phyloP scores from a whole-genome alignment of 73 alveolate species.

The Paramecium primaurelia region DNA sequence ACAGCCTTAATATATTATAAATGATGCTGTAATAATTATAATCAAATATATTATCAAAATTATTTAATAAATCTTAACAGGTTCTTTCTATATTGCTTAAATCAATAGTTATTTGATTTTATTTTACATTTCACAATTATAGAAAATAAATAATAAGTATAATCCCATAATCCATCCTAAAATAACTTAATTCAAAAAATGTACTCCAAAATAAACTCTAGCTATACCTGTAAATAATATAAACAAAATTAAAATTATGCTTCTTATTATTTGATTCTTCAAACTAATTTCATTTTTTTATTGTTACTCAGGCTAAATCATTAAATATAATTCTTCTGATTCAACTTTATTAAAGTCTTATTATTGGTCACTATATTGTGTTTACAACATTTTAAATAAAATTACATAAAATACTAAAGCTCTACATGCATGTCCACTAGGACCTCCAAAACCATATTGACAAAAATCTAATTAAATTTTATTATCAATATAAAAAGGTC shows the following conservation, averaged over 20 bases:
- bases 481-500: background rate
- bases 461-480: background rate
- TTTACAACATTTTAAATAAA: background rate
- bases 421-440: slow-evolving; percentile 29
- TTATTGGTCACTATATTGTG: background rate
- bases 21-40: background rate
- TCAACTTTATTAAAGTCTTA: background rate
- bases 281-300: background rate
- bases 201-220: slow-evolving; percentile 49
- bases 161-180: slow-evolving; percentile 48
- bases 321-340: background rate
- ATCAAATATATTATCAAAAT: background rate
- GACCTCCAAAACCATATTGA: slow-evolving; percentile 24
- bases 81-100: background rate
- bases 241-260: background rate
- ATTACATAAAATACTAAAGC: background rate
- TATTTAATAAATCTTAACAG: background rate
- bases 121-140: background rate
- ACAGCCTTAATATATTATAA: background rate
- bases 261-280: background rate
- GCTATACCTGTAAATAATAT: slow-evolving; percentile 5
- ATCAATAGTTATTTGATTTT: background rate
- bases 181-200: slow-evolving; percentile 24
- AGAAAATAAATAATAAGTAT: background rate
- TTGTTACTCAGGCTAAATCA: background rate